Conservation (phyloP, 805 yeast genomes). For the Allodekkera sacchari region DNA sequence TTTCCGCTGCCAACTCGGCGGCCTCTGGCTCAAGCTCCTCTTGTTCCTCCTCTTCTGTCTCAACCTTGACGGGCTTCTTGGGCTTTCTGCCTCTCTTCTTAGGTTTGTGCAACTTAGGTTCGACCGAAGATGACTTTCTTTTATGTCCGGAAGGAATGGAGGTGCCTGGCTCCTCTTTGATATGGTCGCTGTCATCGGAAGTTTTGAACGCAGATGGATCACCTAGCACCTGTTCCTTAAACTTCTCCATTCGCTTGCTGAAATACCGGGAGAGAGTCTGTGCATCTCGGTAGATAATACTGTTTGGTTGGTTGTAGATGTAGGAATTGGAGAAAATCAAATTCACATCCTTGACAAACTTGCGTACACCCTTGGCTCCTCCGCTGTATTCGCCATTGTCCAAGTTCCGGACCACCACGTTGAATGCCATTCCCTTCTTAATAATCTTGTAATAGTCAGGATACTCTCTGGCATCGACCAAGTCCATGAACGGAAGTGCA, state of each 20-base stretch:
- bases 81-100: slow-evolving; percentile 7
- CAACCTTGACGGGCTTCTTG: slow-evolving; percentile 3
- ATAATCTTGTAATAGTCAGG: slow-evolving; percentile 76
- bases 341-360: slow-evolving; percentile 49
- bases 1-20: slow-evolving; percentile 8
- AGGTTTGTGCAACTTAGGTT: slow-evolving; percentile 1
- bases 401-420: slow-evolving; percentile 44
- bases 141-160: too few relatives aligned
- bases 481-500: slow-evolving; percentile 49
- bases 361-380: slow-evolving; percentile 40
- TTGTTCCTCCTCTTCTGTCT: slow-evolving; percentile 6
- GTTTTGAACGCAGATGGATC: too few relatives aligned
- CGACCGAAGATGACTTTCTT: slow-evolving; percentile 7
- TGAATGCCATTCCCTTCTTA: slow-evolving; percentile 66
- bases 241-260: slow-evolving; percentile 30
- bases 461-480: slow-evolving; percentile 67
- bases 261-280: slow-evolving; percentile 47
- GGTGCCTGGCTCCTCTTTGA: too few relatives aligned
- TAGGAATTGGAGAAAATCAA: slow-evolving; percentile 75
- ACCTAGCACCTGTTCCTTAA: too few relatives aligned
- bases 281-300: slow-evolving; percentile 69
- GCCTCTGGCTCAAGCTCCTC: slow-evolving; percentile 7
- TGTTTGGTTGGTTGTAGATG: slow-evolving; percentile 63
- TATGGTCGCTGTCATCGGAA: too few relatives aligned
- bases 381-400: slow-evolving; percentile 43